Base-by-base conservation (phyloP, 768 basidiomycete genomes). In the Mycena polygramma region DNA sequence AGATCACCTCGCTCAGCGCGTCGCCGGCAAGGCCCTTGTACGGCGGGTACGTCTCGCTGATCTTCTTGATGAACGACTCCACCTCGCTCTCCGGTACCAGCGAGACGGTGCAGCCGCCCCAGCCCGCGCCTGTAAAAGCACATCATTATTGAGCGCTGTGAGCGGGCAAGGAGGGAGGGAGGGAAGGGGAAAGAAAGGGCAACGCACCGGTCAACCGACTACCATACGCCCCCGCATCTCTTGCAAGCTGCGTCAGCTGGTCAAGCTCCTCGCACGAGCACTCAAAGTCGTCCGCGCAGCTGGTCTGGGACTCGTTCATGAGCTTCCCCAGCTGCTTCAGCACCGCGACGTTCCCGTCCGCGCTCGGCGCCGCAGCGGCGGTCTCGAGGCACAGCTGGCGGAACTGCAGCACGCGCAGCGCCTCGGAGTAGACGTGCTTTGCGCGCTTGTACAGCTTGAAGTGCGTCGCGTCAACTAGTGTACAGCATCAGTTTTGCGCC, bases 41-140 rank as follows among this genome's bases (percentile, higher is more conserved):
- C n/a, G 91, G 88, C 20, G 77, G 79, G 77, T 95, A 96, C 6
- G 79, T 81, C n/a, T 81, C 81, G 75, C 83, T 87, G 20, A 96
- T 81, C 72, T 84, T 83, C 70, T 81, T 76, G 53, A 95, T 91
- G 78, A 97, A 96, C 10, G 75, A 69, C 0, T 87, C 84, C 3
- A 93, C 92, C 52, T 87, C 75, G 22, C 82, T 79, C 75, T 92
- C 91, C 9, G 88, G 85, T 19, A 96, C 91, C 22, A 96, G 86
- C 9, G 93, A 94, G 24, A 96, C 92, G 0, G 92, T 93, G 75
- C 94, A 96, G 7, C 95, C 95, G 45, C 96, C 96, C 95, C 95
- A 97, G 5, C 94, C 95, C 0, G 95, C 95, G 36, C 94, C 93
- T 93, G 69, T 6, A 55, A 17, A 20, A 14, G 11, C 19, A 4